These are phyloP conservation scores for Salvia sclarea DNA, from an alignment of 305 asterid species.

Conservation along the genomic window DNA sequence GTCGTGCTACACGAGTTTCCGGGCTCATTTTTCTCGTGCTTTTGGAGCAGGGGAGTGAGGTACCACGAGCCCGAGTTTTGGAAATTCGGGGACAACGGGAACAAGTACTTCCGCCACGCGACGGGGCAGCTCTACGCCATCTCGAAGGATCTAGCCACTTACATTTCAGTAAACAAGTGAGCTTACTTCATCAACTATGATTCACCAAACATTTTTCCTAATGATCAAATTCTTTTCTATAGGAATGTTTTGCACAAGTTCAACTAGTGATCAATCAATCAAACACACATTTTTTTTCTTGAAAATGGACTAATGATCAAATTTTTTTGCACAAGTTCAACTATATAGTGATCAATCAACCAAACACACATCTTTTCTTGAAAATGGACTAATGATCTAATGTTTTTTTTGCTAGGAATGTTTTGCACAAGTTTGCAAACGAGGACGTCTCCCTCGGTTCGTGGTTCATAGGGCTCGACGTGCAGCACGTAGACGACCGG, in stretches of 20 bases:
- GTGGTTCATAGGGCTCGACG: constrained; percentile 97
- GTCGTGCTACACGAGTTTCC: neutral
- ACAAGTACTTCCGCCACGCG: constrained; percentile 95
- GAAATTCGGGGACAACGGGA: constrained; percentile 94
- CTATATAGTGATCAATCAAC: too few species aligned
- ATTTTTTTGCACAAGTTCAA: too few species aligned
- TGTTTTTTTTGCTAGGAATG: constrained; percentile 52
- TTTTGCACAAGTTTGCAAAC: constrained; percentile 86
- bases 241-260: too few species aligned
- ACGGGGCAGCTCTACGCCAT: constrained; percentile 91
- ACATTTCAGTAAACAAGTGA: constrained; percentile 74
- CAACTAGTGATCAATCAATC: too few species aligned
- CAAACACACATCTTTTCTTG: too few species aligned
- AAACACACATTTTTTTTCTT: neutral
- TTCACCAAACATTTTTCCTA: too few species aligned
- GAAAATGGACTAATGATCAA: too few species aligned
- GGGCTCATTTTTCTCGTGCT: constrained; percentile 3
- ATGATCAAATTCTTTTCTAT: too few species aligned
- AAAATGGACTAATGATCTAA: neutral
- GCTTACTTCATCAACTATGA: too few species aligned
- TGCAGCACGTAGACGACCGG: constrained; percentile 74
- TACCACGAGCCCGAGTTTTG: constrained; percentile 94
- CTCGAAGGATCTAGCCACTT: constrained; percentile 80
- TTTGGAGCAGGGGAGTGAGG: constrained; percentile 78
- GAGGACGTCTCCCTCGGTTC: constrained; percentile 92